Conservation (phyloP, 352 stramenopile genomes). For the Pythium aquatile region DNA sequence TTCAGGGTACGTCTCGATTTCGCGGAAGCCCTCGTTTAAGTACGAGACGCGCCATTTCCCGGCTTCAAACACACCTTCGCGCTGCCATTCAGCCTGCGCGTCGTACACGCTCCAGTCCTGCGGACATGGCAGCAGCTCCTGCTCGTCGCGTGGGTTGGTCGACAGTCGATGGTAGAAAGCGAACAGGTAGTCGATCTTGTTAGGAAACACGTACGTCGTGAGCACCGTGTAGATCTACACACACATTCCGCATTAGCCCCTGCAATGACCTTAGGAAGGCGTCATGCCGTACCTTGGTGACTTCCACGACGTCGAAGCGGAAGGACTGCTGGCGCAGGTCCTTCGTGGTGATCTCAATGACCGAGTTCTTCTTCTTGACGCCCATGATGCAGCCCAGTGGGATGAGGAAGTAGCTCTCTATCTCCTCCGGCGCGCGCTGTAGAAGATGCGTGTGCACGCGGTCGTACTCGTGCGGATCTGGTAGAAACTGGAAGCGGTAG, state of each 20-base stretch:
- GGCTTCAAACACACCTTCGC: conserved; percentile 69
- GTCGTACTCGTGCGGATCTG: conserved; percentile 57
- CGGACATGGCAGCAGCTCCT: conserved; percentile 51
- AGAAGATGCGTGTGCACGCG: conserved; percentile 52
- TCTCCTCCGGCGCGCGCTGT: conserved; percentile 55
- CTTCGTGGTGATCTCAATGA: conserved; percentile 79
- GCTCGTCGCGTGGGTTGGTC: conserved; percentile 38
- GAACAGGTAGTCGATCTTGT: conserved; percentile 84
- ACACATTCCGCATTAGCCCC: not conserved
- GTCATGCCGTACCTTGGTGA: conserved; percentile 42
- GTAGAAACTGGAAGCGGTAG: conserved; percentile 82
- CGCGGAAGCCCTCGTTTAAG: conserved; percentile 67
- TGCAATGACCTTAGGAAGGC: no score
- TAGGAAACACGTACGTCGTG: conserved; percentile 79
- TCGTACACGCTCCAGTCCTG: conserved; percentile 73
- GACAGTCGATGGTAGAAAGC: conserved; percentile 80
- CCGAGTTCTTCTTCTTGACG: conserved; percentile 78
- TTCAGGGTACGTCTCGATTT: conserved; percentile 93
- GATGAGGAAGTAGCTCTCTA: conserved; percentile 75
- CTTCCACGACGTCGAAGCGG: conserved; percentile 71
- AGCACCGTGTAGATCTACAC: conserved; percentile 76
- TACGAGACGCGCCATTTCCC: conserved; percentile 60
- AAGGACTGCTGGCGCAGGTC: conserved; percentile 76
- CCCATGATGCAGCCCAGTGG: conserved; percentile 69
- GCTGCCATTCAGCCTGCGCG: conserved; percentile 62